A percentile compares a stretch with the other conserved stretches of the same genome.
Evolutionary conservation across 257 asterid species (phyloP).

Genomic region (Salvia splendens): DNA sequence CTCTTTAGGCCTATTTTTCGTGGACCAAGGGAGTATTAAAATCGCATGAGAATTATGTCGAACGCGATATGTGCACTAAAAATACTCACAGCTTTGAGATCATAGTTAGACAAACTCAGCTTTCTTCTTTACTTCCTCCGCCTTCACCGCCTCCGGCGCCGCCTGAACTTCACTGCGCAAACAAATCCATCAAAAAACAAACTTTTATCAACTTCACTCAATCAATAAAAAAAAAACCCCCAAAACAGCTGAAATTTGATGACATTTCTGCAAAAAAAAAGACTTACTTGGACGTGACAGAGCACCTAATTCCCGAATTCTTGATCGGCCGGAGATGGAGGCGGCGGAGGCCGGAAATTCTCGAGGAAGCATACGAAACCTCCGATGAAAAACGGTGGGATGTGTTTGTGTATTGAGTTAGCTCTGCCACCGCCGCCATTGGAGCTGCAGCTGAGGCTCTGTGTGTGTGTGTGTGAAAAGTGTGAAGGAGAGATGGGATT

Average conservation of each 20-base stretch:
- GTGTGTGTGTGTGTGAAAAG: not conserved
- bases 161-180: conserved; percentile 73
- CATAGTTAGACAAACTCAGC: conserved; percentile 94
- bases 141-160: conserved; percentile 63
- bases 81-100: conserved; percentile 83
- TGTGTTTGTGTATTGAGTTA: conserved; percentile 42
- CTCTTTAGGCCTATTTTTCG: no score
- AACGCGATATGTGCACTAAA: conserved; percentile 22
- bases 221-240: not conserved
- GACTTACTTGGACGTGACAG: conserved; percentile 71
- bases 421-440: conserved; percentile 84
- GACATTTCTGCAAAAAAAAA: not conserved
- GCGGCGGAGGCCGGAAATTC: conserved; percentile 43
- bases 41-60: conserved; percentile 10
- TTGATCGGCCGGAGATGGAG: conserved; percentile 38
- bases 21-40: no score
- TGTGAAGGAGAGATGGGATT: not conserved
- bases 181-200: not conserved
- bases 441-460: conserved; percentile 31
- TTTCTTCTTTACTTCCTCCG: conserved; percentile 71
- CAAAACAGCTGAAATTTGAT: not conserved
- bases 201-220: conserved; percentile 3
- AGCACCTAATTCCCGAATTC: conserved; percentile 59
- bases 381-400: conserved; percentile 49
- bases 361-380: conserved; percentile 51